phyloP scores from a whole-genome alignment of 306 rosid genomes.

The Benincasa hispida region DNA sequence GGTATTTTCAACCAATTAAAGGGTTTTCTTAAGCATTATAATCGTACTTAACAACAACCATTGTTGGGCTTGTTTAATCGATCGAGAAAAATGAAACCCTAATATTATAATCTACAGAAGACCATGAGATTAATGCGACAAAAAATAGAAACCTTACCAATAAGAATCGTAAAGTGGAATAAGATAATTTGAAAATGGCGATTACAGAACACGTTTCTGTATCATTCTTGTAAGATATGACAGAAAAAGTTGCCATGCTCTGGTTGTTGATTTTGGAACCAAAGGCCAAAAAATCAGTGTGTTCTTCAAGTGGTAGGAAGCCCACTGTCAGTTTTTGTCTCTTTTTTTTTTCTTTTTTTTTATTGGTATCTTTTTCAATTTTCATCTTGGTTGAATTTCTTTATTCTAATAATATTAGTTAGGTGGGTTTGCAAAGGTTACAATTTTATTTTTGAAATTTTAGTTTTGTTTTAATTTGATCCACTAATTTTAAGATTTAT shows the following conservation, averaged over 20 bases:
- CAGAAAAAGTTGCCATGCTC: not conserved
- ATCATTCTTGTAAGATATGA: not conserved
- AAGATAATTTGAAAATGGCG: not conserved
- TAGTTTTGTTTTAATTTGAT: too few relatives aligned
- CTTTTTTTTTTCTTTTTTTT: not conserved
- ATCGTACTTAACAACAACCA: not conserved
- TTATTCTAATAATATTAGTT: not conserved
- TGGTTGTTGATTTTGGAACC: not conserved
- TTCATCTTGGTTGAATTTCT: not conserved
- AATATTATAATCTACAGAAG: not conserved
- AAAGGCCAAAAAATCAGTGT: not conserved
- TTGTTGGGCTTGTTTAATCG: not conserved
- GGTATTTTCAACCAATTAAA: not conserved
- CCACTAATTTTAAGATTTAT: too few relatives aligned
- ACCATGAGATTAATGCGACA: not conserved
- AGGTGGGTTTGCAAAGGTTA: too few relatives aligned
- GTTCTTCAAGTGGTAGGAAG: not conserved
- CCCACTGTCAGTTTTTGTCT: conserved; percentile 2
- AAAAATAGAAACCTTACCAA: not conserved
- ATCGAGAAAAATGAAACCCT: not conserved
- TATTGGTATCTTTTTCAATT: not conserved
- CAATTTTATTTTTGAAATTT: too few relatives aligned
- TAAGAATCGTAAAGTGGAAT: not conserved
- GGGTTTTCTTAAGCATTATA: not conserved
- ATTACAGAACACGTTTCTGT: not conserved